These are phyloP conservation scores for Zizania latifolia DNA, from an alignment of 176 grass and related monocot species.

Conservation along the genomic window DNA sequence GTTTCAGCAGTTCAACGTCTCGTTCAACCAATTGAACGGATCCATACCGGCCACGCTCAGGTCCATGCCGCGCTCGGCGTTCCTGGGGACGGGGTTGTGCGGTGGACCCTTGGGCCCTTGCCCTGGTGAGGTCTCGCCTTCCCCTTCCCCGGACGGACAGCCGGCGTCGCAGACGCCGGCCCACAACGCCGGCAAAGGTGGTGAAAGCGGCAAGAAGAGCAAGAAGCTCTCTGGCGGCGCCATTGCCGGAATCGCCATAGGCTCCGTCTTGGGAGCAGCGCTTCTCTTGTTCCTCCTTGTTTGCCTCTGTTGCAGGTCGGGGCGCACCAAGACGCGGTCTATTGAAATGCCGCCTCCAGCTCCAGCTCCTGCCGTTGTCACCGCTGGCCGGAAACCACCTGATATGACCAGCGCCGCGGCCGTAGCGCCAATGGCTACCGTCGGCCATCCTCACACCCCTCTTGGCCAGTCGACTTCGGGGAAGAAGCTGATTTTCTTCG, in stretches of 20 bases:
- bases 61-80: conserved; percentile 27
- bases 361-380: not conserved
- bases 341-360: conserved; percentile 23
- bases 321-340: conserved; percentile 34
- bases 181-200: not conserved
- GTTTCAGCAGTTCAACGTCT: conserved; percentile 59
- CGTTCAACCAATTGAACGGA: conserved; percentile 53
- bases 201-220: conserved; percentile 4
- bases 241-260: conserved; percentile 59
- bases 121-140: conserved; percentile 41
- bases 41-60: conserved; percentile 49
- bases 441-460: conserved; percentile 27
- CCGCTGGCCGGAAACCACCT: conserved; percentile 24
- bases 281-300: conserved; percentile 46
- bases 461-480: conserved; percentile 21
- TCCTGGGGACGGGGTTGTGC: conserved; percentile 46
- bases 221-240: conserved; percentile 56
- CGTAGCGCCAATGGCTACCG: conserved; percentile 9
- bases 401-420: conserved; percentile 9
- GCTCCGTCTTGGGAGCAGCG: conserved; percentile 28
- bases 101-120: conserved; percentile 46
- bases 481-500: conserved; percentile 77
- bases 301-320: conserved; percentile 44
- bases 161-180: conserved; percentile 12
- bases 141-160: conserved; percentile 27